Evolutionary conservation across 805 yeast genomes (phyloP).

Genomic region (Suhomyces sp.): DNA sequence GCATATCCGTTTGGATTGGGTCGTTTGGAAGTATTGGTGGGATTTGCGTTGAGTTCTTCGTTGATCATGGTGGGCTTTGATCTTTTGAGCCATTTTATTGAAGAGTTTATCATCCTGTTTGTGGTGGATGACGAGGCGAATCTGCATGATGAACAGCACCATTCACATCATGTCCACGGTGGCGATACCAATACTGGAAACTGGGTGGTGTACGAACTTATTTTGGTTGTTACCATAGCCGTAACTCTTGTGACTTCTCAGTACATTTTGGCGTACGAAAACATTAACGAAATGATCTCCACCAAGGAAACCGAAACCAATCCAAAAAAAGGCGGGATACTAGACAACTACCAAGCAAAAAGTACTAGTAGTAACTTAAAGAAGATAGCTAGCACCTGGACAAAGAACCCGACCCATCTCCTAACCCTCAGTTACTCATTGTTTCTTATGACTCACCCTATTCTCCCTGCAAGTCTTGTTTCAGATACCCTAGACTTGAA

Average conservation of each 20-base stretch:
- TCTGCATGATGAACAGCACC: conserved; percentile 21
- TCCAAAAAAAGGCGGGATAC: conserved; percentile 5
- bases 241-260: conserved; percentile 32
- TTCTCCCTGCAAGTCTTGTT: conserved; percentile 29
- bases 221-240: conserved; percentile 15
- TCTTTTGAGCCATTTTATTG: conserved; percentile 79
- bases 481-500: conserved; percentile 36
- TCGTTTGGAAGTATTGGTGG: conserved; percentile 82
- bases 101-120: conserved; percentile 56
- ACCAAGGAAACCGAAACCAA: conserved; percentile 12
- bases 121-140: conserved; percentile 28
- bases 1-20: conserved; percentile 91
- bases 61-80: conserved; percentile 90
- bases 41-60: conserved; percentile 82
- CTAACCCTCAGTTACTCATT: conserved; percentile 43
- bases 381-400: conserved; percentile 15
- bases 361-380: conserved; percentile 2
- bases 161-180: conserved; percentile 41
- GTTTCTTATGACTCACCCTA: conserved; percentile 42
- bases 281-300: conserved; percentile 32
- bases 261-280: conserved; percentile 30
- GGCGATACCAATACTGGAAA: conserved; percentile 14
- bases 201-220: conserved; percentile 30
- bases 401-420: conserved; percentile 44
- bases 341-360: not conserved